Percentiles rank a stretch among this genome's conserved stretches.
Conservation (phyloP, 495 filamentous ascomycete species). For the Diplogelasinospora grovesii region DNA sequence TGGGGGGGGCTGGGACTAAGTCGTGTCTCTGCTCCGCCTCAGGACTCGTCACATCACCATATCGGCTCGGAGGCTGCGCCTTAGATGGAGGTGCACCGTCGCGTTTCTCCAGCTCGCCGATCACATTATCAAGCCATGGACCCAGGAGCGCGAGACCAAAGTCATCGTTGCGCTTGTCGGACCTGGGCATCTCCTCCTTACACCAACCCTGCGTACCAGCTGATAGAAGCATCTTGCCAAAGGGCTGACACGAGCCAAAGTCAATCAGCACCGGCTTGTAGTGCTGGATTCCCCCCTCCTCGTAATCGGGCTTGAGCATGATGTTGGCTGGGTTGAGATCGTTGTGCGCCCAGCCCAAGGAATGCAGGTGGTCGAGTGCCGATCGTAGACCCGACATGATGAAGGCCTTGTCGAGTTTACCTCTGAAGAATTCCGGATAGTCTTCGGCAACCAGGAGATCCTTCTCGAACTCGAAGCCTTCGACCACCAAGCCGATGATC, state of each 20-base stretch:
- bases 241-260: background rate
- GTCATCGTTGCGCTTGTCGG: too few species aligned
- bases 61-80: too few species aligned
- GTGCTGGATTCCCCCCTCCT: slow-evolving; percentile 19
- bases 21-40: too few species aligned
- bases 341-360: slow-evolving; percentile 33
- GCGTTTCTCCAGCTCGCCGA: too few species aligned
- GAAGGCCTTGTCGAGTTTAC: slow-evolving; percentile 3
- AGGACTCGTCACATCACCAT: too few species aligned
- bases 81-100: too few species aligned
- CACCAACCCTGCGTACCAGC: slow-evolving; percentile 1
- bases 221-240: background rate
- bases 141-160: too few species aligned
- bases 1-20: too few species aligned
- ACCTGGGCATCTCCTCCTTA: too few species aligned
- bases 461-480: slow-evolving; percentile 23
- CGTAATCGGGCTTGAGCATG: too few species aligned
- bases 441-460: slow-evolving; percentile 4
- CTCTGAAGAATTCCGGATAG: background rate
- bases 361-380: slow-evolving; percentile 28
- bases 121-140: too few species aligned
- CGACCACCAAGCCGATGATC: slow-evolving; percentile 11
- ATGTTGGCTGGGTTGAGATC: slow-evolving; percentile 21
- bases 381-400: slow-evolving; percentile 23
- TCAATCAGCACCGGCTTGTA: background rate